These are phyloP conservation scores for Escovopsis sp. DNA, from an alignment of 2,329 filamentous ascomycete genomes.

Conservation along the genomic window DNA sequence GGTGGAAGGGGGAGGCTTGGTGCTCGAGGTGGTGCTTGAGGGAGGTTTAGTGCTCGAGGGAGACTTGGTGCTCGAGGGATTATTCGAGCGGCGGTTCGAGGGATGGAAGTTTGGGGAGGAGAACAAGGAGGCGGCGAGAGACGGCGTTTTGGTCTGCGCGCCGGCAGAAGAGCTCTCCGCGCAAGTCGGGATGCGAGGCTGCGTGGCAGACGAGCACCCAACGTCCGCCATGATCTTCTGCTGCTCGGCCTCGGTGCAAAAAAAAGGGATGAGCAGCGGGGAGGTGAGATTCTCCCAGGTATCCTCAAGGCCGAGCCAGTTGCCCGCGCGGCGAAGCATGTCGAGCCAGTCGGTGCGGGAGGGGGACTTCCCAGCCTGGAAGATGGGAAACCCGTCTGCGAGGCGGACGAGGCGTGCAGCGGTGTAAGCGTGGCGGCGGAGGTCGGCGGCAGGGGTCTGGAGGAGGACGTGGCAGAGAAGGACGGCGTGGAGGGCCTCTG, in stretches of 20 bases:
- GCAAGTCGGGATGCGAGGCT: too few relatives aligned
- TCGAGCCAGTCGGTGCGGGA: conserved; percentile 71
- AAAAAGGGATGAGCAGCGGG: conserved; percentile 35
- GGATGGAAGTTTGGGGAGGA: too few relatives aligned
- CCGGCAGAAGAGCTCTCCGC: too few relatives aligned
- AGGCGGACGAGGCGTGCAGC: conserved; percentile 60
- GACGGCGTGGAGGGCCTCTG: conserved; percentile 63
- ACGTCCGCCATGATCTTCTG: conserved; percentile 7
- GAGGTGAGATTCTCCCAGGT: conserved; percentile 60
- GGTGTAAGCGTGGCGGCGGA: conserved; percentile 68
- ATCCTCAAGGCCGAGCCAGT: conserved; percentile 50
- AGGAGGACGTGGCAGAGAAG: conserved; percentile 66
- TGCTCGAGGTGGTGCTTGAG: too few relatives aligned
- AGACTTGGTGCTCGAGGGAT: too few relatives aligned
- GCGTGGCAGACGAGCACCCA: too few relatives aligned
- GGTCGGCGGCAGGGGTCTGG: conserved; percentile 63
- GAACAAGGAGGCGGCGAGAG: too few relatives aligned
- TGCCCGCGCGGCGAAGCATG: conserved; percentile 48
- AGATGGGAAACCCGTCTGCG: conserved; percentile 66
- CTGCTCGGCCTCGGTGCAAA: conserved; percentile 5
- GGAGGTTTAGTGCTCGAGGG: too few relatives aligned
- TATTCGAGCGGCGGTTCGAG: too few relatives aligned
- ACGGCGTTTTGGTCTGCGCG: too few relatives aligned
- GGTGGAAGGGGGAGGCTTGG: too few relatives aligned
- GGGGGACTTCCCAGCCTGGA: conserved; percentile 55